Conservation (phyloP, 345 rosid species). For the Pugionium dolabratum region DNA sequence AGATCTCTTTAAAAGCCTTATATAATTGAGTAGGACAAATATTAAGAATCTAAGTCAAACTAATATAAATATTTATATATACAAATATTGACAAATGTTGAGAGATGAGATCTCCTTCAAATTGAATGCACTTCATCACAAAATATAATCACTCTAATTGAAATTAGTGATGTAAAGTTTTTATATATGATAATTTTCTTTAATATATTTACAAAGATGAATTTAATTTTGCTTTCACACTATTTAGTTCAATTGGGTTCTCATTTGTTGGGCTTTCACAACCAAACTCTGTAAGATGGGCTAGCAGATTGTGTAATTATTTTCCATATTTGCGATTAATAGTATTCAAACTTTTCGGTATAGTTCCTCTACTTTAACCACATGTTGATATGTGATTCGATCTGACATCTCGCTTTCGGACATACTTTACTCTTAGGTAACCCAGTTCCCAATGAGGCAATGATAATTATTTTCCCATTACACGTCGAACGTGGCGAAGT, state of each 20-base stretch:
- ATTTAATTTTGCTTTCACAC: not conserved
- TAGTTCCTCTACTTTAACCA: not conserved
- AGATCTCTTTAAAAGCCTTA: not conserved
- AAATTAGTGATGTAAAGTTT: not conserved
- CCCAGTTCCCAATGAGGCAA: not conserved
- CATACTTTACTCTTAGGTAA: conserved; percentile 11
- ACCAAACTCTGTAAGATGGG: not conserved
- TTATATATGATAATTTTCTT: not conserved
- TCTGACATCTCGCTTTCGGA: conserved; percentile 7
- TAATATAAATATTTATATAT: not conserved
- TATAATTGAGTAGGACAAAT: not conserved
- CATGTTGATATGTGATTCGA: conserved; percentile 14
- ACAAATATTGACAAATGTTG: not conserved
- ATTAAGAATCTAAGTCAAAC: conserved; percentile 6
- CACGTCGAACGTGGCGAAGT: conserved; percentile 41
- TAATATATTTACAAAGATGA: not conserved
- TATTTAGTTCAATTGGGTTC: not conserved
- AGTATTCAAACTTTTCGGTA: too few relatives aligned
- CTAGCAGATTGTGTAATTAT: not conserved
- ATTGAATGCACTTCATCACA: not conserved
- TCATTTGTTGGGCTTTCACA: conserved; percentile 3
- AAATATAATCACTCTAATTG: too few relatives aligned
- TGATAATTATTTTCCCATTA: not conserved
- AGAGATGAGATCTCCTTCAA: not conserved
- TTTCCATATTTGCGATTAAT: too few relatives aligned